Base-by-base conservation (phyloP, 148 eudicot species). In the Gaultheria prostrata region DNA sequence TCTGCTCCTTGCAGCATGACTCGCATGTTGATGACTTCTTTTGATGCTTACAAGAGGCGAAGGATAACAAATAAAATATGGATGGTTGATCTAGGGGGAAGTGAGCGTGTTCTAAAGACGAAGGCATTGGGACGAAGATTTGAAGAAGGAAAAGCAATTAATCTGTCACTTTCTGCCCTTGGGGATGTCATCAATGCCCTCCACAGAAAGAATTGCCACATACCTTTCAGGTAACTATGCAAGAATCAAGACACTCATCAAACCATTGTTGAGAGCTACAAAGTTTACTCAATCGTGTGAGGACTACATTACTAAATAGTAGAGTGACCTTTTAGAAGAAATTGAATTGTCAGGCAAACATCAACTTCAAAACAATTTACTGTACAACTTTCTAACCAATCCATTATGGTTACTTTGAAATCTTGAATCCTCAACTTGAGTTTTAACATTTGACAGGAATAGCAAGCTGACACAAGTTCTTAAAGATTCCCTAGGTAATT, bases 401-500 rank as follows among this genome's bases (percentile, higher is more conserved):
- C 14, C 53, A 53, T 18, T 56, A 6, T 78, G 32, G 57, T 6
- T 79, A 33, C 24, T 54, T 12, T 24, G 12, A 45, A 14, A 33
- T 20, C 70, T 21, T 39, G 46, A 56, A 10, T 35, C 28, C 70
- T 53, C 45, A 35, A 84, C n/a, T 26, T 26, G 30, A 77, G 67
- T 0, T 84, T 65, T 69, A 51, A 30, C 69, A 63, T 53, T 63
- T 79, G 70, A 79, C 86, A 85, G 83, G 86, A 85, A 85, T 45
- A 85, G 86, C 83, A 85, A 85, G 83, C 80, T 85, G 80, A 85
- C 86, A n/a, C 86, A 85, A 74, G 83, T 80, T 74, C 86, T 85
- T 28, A 80, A 85, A 74, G 86, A 85, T 80, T 85, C 86, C 59
- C 74, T 85, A 85, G 86, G 86, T 85, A 85, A 85, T 5, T 53